Evolutionary conservation across 1,139 yeast species (phyloP).

Genomic region (Geotrichum histeridarum): DNA sequence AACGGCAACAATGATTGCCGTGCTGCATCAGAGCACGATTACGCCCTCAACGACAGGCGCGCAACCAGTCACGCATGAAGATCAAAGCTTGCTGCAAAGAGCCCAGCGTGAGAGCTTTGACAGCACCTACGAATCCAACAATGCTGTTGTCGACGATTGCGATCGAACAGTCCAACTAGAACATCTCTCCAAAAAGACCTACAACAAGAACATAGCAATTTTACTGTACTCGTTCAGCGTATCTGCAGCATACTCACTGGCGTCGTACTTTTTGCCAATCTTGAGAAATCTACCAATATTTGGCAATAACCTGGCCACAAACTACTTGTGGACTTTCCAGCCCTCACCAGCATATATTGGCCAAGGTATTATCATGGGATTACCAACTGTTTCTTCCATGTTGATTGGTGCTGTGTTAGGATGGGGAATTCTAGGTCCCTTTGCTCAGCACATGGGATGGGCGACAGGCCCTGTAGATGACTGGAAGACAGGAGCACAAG

Average conservation of each 20-base stretch:
- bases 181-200: conserved; percentile 33
- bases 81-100: conserved; percentile 8
- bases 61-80: background rate
- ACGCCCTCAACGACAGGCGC: background rate
- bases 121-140: background rate
- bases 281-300: conserved; percentile 68
- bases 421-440: conserved; percentile 85
- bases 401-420: conserved; percentile 82
- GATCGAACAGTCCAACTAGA: conserved; percentile 17
- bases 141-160: background rate
- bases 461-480: conserved; percentile 86
- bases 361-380: conserved; percentile 96
- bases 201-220: conserved; percentile 54
- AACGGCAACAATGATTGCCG: conserved; percentile 87
- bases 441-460: conserved; percentile 69
- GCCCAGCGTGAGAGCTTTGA: conserved; percentile 2
- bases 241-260: conserved; percentile 68
- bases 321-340: conserved; percentile 83
- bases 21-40: conserved; percentile 55
- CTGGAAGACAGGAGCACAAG: conserved; percentile 92
- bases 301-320: conserved; percentile 57
- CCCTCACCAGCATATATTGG: conserved; percentile 97
- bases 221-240: conserved; percentile 56
- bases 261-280: conserved; percentile 68
- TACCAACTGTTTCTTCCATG: conserved; percentile 88